Base-by-base conservation (phyloP, 805 yeast genomes). In the Pichia insulana region DNA sequence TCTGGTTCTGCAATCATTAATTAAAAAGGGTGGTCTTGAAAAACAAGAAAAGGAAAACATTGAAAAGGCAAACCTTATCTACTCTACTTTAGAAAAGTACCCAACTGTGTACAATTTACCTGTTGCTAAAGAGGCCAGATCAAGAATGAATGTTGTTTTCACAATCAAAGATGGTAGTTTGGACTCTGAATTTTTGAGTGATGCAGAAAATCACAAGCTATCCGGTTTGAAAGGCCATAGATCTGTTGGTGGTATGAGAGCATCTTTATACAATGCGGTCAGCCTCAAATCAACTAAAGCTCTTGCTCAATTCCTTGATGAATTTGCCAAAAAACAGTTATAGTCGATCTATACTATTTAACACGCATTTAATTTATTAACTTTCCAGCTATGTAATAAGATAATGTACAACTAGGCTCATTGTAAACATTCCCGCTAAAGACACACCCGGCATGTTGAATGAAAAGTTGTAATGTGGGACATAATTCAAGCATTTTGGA, bases 201-300 rank as follows among this genome's bases (percentile, higher is more conserved):
- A 70, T 37, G 95, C 97, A 3, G 60, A 50, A 34, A 71, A 68
- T 19, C 73, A 61, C 22, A 71, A 75, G 2, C 69, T 92, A 48
- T 67, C 78, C 5, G 97, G 97, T 7, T 71, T 90, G 56, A 85
- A 88, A 65, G 97, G 98, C 34, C 97, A 90, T 64, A 77, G 97
- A 61, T 86, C 96, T 4, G 97, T 90, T 35, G 97, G 97, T 40
- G 98, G 98, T 26, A 83, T 92, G 64, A 80, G 98, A 63, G 89
- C 94, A 13, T 88, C 97, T 12, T 68, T 88, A 42, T 89, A 90
- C 63, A 90, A 92, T 57, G 96, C 97, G 13, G 83, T 92, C 40
- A 61, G 78, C 4, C 65, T 76, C 37, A 69, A 72, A 18, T 76
- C 85, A 53, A 80, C 78, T 25, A 65, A 76, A 47, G 53, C 67